These are phyloP conservation scores for Alternaria consortialis DNA, from an alignment of 2,329 filamentous ascomycete genomes.

Conservation along the genomic window DNA sequence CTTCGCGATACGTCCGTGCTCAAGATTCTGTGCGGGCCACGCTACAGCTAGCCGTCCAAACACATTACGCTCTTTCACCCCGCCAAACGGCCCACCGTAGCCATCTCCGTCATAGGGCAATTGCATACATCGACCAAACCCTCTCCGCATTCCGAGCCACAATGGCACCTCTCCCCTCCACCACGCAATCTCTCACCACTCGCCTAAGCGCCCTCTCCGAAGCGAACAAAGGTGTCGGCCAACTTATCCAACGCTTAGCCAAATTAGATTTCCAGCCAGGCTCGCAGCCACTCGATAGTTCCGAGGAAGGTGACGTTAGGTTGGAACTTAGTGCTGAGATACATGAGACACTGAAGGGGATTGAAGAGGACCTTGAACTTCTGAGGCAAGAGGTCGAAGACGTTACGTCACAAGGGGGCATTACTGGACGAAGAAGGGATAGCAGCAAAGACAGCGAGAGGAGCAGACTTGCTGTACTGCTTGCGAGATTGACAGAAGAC, in stretches of 20 bases:
- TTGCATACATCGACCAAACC: conserved; percentile 31
- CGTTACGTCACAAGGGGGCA: conserved; percentile 58
- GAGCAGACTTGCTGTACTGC: conserved; percentile 71
- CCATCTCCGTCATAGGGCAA: conserved; percentile 42
- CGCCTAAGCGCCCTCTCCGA: conserved; percentile 64
- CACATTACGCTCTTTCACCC: conserved; percentile 23
- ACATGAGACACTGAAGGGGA: conserved; percentile 76
- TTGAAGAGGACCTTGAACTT: conserved; percentile 85
- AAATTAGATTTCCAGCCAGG: conserved; percentile 69
- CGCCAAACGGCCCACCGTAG: conserved; percentile 34
- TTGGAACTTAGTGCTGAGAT: conserved; percentile 84
- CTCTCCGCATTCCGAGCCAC: conserved; percentile 38
- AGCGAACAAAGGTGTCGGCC: conserved; percentile 62
- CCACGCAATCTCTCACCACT: conserved; percentile 54
- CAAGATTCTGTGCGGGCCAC: conserved; percentile 17
- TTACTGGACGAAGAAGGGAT: conserved; percentile 52
- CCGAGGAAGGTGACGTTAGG: conserved; percentile 71
- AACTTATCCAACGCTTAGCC: conserved; percentile 65
- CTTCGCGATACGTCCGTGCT: conserved; percentile 34
- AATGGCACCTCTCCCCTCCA: conserved; percentile 49
- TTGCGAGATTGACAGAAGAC: conserved; percentile 73
- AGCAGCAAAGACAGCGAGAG: conserved; percentile 69
- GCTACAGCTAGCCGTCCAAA: conserved; percentile 24
- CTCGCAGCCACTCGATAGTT: conserved; percentile 64
- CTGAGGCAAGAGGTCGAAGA: conserved; percentile 81